phyloP scores from a whole-genome alignment of 768 basidiomycete species.

The Boletus rubescentipes region DNA sequence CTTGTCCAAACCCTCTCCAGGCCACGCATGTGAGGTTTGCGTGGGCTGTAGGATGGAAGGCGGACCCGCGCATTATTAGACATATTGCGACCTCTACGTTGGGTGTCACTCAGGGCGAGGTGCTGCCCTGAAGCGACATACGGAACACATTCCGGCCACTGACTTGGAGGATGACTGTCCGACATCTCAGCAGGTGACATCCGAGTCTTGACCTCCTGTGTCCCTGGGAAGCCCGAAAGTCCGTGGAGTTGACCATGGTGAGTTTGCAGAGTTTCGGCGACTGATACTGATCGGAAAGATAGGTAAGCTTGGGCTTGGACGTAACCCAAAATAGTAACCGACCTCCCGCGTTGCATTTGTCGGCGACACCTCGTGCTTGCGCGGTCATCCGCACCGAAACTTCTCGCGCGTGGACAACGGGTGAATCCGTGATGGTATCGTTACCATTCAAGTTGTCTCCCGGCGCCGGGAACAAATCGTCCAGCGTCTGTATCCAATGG shows the following conservation, averaged over 20 bases:
- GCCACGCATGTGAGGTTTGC: slow-evolving; percentile 18
- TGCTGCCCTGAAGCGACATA: slow-evolving; percentile 1
- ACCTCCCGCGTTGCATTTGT: slow-evolving; percentile 16
- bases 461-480: slow-evolving; percentile 27
- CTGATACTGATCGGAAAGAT: slow-evolving; percentile 5
- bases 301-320: slow-evolving; percentile 6
- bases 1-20: slow-evolving; percentile 23
- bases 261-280: slow-evolving; percentile 10
- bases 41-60: slow-evolving; percentile 21
- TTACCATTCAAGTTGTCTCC: not conserved
- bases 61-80: slow-evolving; percentile 11
- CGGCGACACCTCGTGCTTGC: slow-evolving; percentile 8
- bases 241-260: slow-evolving; percentile 22
- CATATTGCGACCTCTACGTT: slow-evolving; percentile 12
- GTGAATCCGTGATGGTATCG: slow-evolving; percentile 24
- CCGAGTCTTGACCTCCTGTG: slow-evolving; percentile 8
- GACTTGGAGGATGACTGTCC: slow-evolving; percentile 5
- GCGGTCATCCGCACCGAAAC: slow-evolving; percentile 7
- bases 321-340: slow-evolving; percentile 7
- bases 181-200: slow-evolving; percentile 3
- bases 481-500: slow-evolving; percentile 18
- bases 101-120: not conserved
- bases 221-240: slow-evolving; percentile 26
- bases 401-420: slow-evolving; percentile 22
- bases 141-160: slow-evolving; percentile 7